Evolutionary conservation across 176 grass and related monocot genomes (phyloP), one percentile per base, ranked within the genome.

Genomic region (Oryza officinalis): DNA sequence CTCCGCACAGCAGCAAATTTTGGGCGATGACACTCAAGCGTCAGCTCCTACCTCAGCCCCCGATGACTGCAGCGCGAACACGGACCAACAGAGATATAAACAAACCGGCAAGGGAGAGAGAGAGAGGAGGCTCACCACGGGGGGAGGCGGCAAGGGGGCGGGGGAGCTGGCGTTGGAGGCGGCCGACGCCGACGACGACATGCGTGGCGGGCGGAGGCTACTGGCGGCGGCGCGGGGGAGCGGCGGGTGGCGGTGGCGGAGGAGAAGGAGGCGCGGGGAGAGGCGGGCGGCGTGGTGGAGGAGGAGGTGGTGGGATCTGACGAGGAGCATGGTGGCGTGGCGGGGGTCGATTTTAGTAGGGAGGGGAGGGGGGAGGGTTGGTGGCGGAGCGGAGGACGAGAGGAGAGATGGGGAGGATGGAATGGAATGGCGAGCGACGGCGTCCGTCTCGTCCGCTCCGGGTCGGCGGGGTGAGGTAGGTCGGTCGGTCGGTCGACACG

Each of bases 251-350:
- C 66, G 82, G 57, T 25, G 66, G n/a, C 32, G 59, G 81, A 77
- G 84, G 74, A 78, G 60, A 84, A 84, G 61, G 75, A 50, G 26
- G 78, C 65, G 81, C 46, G 71, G 67, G 71, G 85, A 75, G 60
- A 84, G 74, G 43, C 75, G 76, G 77, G 81, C 70, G 63, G 83
- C 86, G 88, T 68, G 88, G 85, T 81, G 90, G 26, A 76, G 82
- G 68, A 89, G 88, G 54, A 81, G 80, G 79, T 88, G 83, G 84
- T 86, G 85, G 81, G 94, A 97, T 91, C 94, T 89, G 91, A 93
- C 74, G 80, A 89, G 84, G 84, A 92, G 87, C 91, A 92, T 92
- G 87, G 83, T 70, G 86, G 79, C 65, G 75, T 25, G 79, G 72
- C 33, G 37, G 28, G 75, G 77, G 35, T 64, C n/a, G 72, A 25